phyloP scores from a whole-genome alignment of 371 early-diverging fungal species.

The Mortierella sp. region DNA sequence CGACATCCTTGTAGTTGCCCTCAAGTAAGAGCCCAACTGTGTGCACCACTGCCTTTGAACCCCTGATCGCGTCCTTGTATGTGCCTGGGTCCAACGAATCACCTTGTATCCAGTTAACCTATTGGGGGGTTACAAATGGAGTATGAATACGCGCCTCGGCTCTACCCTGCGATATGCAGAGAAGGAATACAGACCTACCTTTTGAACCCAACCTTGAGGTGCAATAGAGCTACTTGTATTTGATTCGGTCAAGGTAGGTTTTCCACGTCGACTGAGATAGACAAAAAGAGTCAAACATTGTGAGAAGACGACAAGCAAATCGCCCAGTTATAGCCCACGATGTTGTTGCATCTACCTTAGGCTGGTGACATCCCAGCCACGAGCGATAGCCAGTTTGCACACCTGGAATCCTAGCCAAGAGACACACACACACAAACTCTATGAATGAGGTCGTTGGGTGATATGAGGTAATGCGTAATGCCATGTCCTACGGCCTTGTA shows the following conservation, averaged over 20 bases:
- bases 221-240: slow-evolving; percentile 31
- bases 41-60: slow-evolving; percentile 75
- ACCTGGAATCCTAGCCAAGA: slow-evolving; percentile 61
- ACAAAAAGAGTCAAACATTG: neutral
- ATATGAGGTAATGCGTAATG: neutral
- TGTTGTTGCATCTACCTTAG: slow-evolving; percentile 64
- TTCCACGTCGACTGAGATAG: slow-evolving; percentile 64
- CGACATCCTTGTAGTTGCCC: slow-evolving; percentile 71
- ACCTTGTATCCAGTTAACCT: slow-evolving; percentile 75
- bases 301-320: too few species aligned
- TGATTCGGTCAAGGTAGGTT: slow-evolving; percentile 52
- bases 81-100: slow-evolving; percentile 71
- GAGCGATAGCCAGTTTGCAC: slow-evolving; percentile 69
- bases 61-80: slow-evolving; percentile 63
- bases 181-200: slow-evolving; percentile 33
- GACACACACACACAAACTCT: too few species aligned
- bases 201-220: slow-evolving; percentile 58
- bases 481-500: neutral
- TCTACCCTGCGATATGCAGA: too few species aligned
- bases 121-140: neutral
- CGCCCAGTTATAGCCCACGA: too few species aligned
- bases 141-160: too few species aligned
- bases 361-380: slow-evolving; percentile 82
- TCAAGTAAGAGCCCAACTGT: slow-evolving; percentile 79
- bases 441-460: too few species aligned